Conservation (phyloP, 192 early-diverging fungal species). For the Chytriomyces sp. region DNA sequence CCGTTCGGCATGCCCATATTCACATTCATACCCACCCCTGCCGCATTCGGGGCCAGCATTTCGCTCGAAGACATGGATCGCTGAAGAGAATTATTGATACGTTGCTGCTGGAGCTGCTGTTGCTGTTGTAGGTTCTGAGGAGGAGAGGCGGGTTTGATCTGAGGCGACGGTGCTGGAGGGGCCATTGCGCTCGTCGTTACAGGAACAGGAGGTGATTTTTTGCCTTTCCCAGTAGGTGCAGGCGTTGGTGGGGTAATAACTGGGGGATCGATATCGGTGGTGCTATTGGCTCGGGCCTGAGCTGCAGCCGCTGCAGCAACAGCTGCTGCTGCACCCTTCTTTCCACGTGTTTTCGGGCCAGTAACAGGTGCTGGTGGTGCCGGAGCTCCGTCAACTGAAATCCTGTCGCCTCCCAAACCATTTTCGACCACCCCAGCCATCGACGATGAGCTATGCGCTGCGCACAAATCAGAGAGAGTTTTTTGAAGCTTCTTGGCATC, state of each 20-base stretch:
- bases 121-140: not conserved
- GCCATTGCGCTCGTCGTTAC: not conserved
- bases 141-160: not conserved
- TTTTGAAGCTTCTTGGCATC: too few relatives aligned
- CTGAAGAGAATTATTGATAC: not conserved
- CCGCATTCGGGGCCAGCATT: not conserved
- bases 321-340: not conserved
- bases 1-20: too few relatives aligned
- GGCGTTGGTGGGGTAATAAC: too few relatives aligned
- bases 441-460: not conserved
- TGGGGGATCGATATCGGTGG: too few relatives aligned
- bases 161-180: not conserved
- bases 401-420: not conserved
- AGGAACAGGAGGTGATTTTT: not conserved
- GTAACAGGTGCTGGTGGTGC: not conserved
- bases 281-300: too few relatives aligned
- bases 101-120: too few relatives aligned
- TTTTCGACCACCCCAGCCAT: not conserved
- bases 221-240: too few relatives aligned
- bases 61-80: not conserved
- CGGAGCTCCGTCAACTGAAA: not conserved
- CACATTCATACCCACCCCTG: too few relatives aligned
- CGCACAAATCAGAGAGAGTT: too few relatives aligned
- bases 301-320: not conserved
- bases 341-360: not conserved